Conservation (phyloP, 1,139 yeast genomes). For the Candida tropicalis region DNA sequence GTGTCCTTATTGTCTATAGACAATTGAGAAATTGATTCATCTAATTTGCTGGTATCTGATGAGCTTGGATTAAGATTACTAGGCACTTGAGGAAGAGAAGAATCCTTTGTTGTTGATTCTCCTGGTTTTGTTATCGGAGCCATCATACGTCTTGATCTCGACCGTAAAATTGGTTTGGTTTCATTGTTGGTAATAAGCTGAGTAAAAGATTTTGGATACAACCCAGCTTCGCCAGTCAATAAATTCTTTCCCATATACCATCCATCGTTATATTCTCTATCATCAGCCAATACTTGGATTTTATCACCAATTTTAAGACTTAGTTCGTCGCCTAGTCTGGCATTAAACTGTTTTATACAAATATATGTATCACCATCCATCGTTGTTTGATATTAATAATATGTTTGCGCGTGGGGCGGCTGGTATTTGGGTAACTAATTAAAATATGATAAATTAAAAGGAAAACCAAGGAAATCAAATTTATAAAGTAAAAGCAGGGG, state of each 20-base stretch:
- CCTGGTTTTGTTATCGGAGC: slow-evolving; percentile 16
- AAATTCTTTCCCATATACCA: slow-evolving; percentile 92
- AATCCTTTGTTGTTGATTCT: slow-evolving; percentile 3
- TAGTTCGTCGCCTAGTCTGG: slow-evolving; percentile 88
- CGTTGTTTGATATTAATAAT: neutral
- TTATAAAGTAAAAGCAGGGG: too few species aligned
- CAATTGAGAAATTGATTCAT: slow-evolving; percentile 10
- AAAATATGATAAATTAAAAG: too few species aligned
- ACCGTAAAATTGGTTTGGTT: slow-evolving; percentile 44
- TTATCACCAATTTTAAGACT: slow-evolving; percentile 80
- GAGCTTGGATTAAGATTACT: slow-evolving; percentile 10
- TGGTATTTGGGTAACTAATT: too few species aligned
- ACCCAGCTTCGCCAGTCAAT: slow-evolving; percentile 70
- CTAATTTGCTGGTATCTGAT: slow-evolving; percentile 3
- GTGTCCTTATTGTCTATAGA: slow-evolving; percentile 1
- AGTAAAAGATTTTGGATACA: slow-evolving; percentile 88
- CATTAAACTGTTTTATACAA: slow-evolving; percentile 84
- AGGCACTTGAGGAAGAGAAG: slow-evolving; percentile 8
- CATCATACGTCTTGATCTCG: slow-evolving; percentile 58
- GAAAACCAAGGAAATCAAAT: too few species aligned
- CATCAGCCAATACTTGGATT: slow-evolving; percentile 88
- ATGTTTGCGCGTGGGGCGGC: too few species aligned
- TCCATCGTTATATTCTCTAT: slow-evolving; percentile 93
- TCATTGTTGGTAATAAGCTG: slow-evolving; percentile 37
- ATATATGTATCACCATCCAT: slow-evolving; percentile 29